Evolutionary conservation across 1,284 basidiomycete genomes (phyloP).

Genomic region (Ganoderma multipileum): DNA sequence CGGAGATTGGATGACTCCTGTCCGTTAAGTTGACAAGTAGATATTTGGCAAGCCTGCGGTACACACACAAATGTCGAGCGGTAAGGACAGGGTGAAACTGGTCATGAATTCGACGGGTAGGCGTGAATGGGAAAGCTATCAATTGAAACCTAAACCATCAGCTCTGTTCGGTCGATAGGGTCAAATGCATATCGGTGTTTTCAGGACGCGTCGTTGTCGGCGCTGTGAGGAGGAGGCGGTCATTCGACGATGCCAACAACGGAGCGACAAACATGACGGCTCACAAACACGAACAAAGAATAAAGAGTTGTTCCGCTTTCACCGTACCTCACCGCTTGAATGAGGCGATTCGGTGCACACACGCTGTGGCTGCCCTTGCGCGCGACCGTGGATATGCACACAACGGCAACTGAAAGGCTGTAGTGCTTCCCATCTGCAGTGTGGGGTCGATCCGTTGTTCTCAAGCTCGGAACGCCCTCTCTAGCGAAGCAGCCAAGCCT

Average conservation of each 20-base stretch:
- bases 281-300: conserved; percentile 18
- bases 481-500: not conserved
- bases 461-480: conserved; percentile 7
- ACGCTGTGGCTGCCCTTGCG: conserved; percentile 14
- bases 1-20: not conserved
- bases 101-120: not conserved
- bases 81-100: not conserved
- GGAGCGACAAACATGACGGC: conserved; percentile 7
- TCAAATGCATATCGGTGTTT: conserved; percentile 8
- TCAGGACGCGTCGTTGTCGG: conserved; percentile 7
- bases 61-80: not conserved
- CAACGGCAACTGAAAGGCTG: conserved; percentile 26
- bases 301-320: conserved; percentile 18
- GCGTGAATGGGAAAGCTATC: not conserved
- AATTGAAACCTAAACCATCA: not conserved
- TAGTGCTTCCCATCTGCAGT: conserved; percentile 22
- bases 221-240: conserved; percentile 16
- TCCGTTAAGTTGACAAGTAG: not conserved
- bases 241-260: conserved; percentile 16
- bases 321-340: not conserved
- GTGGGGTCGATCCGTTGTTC: conserved; percentile 11
- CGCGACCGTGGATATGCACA: conserved; percentile 1
- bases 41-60: not conserved
- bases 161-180: conserved; percentile 6
- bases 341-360: conserved; percentile 18